These are phyloP conservation scores for Suillus hirtellus DNA, from an alignment of 768 basidiomycete species.

Conservation along the genomic window DNA sequence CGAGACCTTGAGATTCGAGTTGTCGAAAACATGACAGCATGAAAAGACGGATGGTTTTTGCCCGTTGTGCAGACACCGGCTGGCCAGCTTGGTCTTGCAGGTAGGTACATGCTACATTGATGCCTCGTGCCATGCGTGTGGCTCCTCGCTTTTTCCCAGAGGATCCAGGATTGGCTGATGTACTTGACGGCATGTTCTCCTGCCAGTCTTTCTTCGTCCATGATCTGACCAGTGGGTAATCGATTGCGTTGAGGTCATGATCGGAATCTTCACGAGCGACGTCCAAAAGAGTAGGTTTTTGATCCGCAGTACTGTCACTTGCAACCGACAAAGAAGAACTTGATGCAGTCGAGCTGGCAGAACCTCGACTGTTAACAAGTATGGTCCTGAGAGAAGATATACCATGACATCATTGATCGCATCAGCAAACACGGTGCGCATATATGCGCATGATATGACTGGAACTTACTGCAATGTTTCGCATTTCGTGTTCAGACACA, in stretches of 20 bases:
- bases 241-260: not conserved
- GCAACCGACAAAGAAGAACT: not conserved
- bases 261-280: not conserved
- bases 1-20: no score
- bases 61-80: not conserved
- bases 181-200: not conserved
- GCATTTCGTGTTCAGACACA: no score
- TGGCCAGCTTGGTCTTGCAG: not conserved
- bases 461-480: no score
- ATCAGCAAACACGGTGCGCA: not conserved
- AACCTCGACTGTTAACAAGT: constrained; percentile 1
- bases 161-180: not conserved
- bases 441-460: not conserved
- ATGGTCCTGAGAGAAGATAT: not conserved
- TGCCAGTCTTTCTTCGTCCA: not conserved
- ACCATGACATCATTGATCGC: not conserved
- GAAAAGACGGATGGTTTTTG: not conserved
- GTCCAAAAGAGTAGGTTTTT: not conserved
- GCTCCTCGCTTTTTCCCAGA: not conserved
- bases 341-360: not conserved
- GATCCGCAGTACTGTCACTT: not conserved
- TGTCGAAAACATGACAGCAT: no score
- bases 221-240: not conserved
- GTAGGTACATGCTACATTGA: not conserved
- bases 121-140: not conserved